Conservation (phyloP, 140 eudicot genomes). For the Bidens hawaiensis region DNA sequence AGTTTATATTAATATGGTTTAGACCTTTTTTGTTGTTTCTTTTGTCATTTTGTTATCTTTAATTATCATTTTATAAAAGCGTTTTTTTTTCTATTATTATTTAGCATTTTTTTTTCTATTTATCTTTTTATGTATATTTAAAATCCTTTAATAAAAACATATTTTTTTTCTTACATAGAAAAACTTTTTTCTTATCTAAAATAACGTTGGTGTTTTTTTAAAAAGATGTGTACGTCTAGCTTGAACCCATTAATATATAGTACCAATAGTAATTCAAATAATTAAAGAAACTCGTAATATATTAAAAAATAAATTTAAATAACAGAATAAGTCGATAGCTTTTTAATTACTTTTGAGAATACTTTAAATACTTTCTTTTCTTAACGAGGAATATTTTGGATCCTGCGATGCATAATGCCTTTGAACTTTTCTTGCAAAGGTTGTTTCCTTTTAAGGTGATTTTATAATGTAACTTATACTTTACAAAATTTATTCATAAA, state of each 20-base stretch:
- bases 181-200: too few relatives aligned
- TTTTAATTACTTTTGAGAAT: not conserved
- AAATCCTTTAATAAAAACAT: too few relatives aligned
- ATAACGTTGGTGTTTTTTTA: too few relatives aligned
- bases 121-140: too few relatives aligned
- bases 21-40: too few relatives aligned
- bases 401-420: not conserved
- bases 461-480: constrained; percentile 7
- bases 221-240: too few relatives aligned
- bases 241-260: too few relatives aligned
- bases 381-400: not conserved
- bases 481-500: constrained; percentile 11
- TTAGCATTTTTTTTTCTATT: not conserved
- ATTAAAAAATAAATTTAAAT: not conserved
- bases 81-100: too few relatives aligned
- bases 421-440: constrained; percentile 23
- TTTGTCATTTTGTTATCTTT: too few relatives aligned
- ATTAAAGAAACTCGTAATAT: not conserved
- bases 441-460: constrained; percentile 14
- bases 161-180: too few relatives aligned
- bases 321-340: not conserved
- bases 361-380: not conserved
- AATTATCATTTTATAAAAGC: too few relatives aligned
- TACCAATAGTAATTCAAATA: not conserved
- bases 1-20: too few relatives aligned